phyloP scores from a whole-genome alignment of 805 yeast genomes.

The Candida bentonensis region DNA sequence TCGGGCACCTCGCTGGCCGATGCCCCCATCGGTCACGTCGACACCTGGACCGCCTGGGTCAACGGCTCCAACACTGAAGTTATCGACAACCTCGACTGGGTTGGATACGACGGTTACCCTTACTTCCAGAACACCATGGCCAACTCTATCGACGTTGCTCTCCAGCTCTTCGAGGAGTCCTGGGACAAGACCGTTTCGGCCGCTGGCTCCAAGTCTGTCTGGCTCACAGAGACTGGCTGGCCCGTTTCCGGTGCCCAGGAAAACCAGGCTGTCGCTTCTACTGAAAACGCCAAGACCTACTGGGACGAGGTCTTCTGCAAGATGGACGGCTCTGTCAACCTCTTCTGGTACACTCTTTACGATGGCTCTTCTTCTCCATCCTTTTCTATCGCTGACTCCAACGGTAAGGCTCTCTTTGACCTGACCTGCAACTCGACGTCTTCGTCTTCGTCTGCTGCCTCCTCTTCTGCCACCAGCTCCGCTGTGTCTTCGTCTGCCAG shows the following conservation, averaged over 20 bases:
- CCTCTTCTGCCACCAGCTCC: constrained; percentile 2
- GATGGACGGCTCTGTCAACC: constrained; percentile 10
- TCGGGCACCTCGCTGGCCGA: constrained; percentile 50
- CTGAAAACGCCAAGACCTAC: constrained; percentile 51
- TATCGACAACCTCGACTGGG: constrained; percentile 56
- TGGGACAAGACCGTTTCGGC: constrained; percentile 59
- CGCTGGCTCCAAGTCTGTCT: constrained; percentile 60
- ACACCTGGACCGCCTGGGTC: constrained; percentile 77
- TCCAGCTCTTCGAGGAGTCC: constrained; percentile 74
- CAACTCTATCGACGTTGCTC: constrained; percentile 77
- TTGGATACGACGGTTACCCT: constrained; percentile 79
- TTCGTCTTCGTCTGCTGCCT: constrained; percentile 5
- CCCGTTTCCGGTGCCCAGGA: constrained; percentile 65
- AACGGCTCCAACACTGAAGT: constrained; percentile 56
- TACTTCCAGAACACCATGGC: constrained; percentile 79
- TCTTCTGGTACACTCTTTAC: constrained; percentile 12
- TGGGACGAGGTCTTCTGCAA: constrained; percentile 73
- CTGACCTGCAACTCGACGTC: constrained; percentile 8
- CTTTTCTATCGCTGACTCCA: constrained; percentile 10
- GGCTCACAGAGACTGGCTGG: constrained; percentile 95
- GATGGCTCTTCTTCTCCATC: constrained; percentile 11
- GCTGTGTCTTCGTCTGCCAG: constrained; percentile 5
- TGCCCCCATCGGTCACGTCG: constrained; percentile 70
- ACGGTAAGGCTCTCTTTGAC: constrained; percentile 8
- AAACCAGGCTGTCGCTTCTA: constrained; percentile 47